Base-by-base conservation (phyloP, 768 basidiomycete species). In the Pleurotus cornucopiae region DNA sequence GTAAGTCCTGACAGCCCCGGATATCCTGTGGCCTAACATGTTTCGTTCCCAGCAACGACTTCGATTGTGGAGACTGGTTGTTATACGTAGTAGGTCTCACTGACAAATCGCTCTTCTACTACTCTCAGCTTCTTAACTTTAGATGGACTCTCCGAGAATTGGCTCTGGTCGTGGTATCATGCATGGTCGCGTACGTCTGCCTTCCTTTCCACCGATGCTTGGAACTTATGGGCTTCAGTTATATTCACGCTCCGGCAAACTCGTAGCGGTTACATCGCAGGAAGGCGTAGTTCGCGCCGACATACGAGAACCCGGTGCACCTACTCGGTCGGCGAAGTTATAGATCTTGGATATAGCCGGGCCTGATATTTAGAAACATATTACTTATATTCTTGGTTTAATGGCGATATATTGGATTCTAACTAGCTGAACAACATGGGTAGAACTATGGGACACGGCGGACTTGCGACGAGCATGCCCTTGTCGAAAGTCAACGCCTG, bases 51-150 rank as follows among this genome's bases (percentile, higher is more conserved):
- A 91, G 89, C 60, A 78, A 92, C 62, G 69, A 78, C 46, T 89
- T 94, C 62, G 76, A 89, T 64, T 89, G 87, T 63, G 85, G 85
- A 23, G 86, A 92, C 57, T 93, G 91, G 83, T 61, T 93, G 30
- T 77, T 94, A 54, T 88, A 91, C 62, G 85, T 86, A 52, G 90
- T 89, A 61, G 58, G 84, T n/a, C n/a, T 58, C 44, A 34, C 58
- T 46, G 41, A 53, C 54, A 16, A 48, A 46, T 47, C 39, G 21
- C 39, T 57, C 16, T 47, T 14, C n/a, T 20, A 21, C 38, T 52
- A 41, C 39, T 21, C 20, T 26, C 6, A 43, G 12, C 18, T 4
- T 39, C n/a, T 52, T 40, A 6, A 7, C 30, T 11, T 34, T 48
- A 89, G 88, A 82, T 91, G 64, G 72, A 76, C 46, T 85, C 83